Percentiles rank a stretch among this genome's conserved stretches.
phyloP scores from a whole-genome alignment of 257 asterid species.

The Echites panduratus region DNA sequence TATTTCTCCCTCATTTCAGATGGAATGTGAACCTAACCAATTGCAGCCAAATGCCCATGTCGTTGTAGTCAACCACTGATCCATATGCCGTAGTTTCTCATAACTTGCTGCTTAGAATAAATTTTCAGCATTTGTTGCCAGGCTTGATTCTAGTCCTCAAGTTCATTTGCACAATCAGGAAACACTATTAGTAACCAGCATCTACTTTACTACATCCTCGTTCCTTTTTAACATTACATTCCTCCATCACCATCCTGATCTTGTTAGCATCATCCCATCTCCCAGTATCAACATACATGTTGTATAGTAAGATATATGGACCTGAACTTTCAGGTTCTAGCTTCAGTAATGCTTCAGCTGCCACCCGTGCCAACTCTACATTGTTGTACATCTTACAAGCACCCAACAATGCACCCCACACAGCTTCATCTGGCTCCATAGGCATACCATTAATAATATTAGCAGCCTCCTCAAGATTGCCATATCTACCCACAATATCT shows the following conservation, averaged over 20 bases:
- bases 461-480: constrained; percentile 68
- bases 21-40: background rate
- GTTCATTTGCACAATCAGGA: background rate
- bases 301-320: constrained; percentile 56
- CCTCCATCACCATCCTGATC: constrained; percentile 58
- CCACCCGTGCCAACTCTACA: constrained; percentile 52
- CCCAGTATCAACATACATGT: constrained; percentile 64
- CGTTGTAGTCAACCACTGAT: background rate
- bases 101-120: background rate
- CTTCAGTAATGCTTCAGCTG: constrained; percentile 63
- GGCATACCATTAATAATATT: constrained; percentile 51
- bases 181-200: constrained; percentile 17
- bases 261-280: constrained; percentile 78
- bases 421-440: constrained; percentile 59
- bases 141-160: background rate
- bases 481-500: constrained; percentile 66
- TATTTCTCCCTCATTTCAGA: background rate
- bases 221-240: constrained; percentile 43
- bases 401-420: constrained; percentile 85
- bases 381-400: constrained; percentile 70
- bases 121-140: background rate
- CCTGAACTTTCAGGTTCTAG: constrained; percentile 79
- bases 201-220: constrained; percentile 59
- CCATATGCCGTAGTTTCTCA: background rate
- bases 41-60: background rate